These are phyloP conservation scores for Dimargaris xerosporica DNA, from an alignment of 192 early-diverging fungal species.

Conservation along the genomic window DNA sequence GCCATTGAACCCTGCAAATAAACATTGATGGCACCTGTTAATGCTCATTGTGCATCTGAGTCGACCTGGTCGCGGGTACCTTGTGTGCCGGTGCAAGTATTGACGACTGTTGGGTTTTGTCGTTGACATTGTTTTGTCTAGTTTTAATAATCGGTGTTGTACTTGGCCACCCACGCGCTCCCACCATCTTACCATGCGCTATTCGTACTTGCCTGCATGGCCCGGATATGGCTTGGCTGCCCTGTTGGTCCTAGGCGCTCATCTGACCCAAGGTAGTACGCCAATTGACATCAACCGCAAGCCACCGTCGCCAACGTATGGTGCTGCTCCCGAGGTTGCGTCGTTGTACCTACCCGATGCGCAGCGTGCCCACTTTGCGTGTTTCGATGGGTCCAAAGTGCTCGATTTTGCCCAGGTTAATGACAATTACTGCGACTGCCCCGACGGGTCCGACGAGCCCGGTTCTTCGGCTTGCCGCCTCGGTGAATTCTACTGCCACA, in stretches of 20 bases:
- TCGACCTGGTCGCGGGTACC: too few relatives aligned
- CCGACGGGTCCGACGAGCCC: slow-evolving; percentile 89
- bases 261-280: too few relatives aligned
- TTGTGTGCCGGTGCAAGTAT: neutral
- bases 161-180: neutral
- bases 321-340: neutral
- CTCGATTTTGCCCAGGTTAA: slow-evolving; percentile 68
- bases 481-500: slow-evolving; percentile 66
- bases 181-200: neutral
- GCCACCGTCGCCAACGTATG: neutral
- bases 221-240: neutral
- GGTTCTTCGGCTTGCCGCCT: slow-evolving; percentile 87
- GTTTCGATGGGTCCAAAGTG: slow-evolving; percentile 52
- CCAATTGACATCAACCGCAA: neutral
- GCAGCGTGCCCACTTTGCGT: slow-evolving; percentile 31
- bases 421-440: slow-evolving; percentile 96
- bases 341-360: neutral
- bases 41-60: too few relatives aligned
- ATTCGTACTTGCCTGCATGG: neutral
- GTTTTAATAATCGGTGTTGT: neutral
- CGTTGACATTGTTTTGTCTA: neutral
- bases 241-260: too few relatives aligned
- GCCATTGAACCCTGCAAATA: too few relatives aligned
- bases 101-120: neutral
- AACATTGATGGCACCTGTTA: too few relatives aligned